Base-by-base conservation (phyloP, 345 rosid species). In the Gossypium sturtianum region DNA sequence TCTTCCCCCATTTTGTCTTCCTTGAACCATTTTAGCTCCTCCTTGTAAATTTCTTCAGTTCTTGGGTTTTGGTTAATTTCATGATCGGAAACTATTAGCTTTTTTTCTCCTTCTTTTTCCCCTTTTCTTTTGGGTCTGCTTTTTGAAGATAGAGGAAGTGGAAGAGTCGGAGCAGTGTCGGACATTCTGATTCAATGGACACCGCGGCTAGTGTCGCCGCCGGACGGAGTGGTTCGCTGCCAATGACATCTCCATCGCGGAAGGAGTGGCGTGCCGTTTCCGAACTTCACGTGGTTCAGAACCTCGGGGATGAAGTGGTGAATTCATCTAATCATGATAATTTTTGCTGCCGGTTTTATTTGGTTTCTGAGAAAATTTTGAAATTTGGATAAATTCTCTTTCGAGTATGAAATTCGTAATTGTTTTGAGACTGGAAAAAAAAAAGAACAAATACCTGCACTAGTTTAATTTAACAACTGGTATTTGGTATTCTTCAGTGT, bases 231-330 rank as follows among this genome's bases (percentile, higher is more conserved):
- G 86, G 89, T 82, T 82, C 98, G 62, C 76, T 89, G 80, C 91
- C 85, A 81, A 88, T 86, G 81, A 70, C 89, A 4, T 76, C 84
- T 16, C 61, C 77, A 3, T 78, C 89, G 6, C 78, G 97, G 80
- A 93, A 93, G 85, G 97, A 93, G 82, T 91, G 99, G 98, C 98
- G 97, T 49, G 98, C 97, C 25, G 89, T 90, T 70, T 84, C 97
- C 19, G 99, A 95, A 66, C 88, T 83, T 57, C 96, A 89, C 72
- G 74, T 86, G 23, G 86, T 76, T 77, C 86, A 89, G 60, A 89
- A 82, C 78, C 72, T 76, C 7, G 84, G 79, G 12, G 89, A 87
- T 59, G 93, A 89, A 79, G 97, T 86, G 79, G 85, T 83, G 66
- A 43, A 77, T 63, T 54, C 16, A 59, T 51, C 29, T 62, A 22